Conservation (phyloP, 2,329 filamentous ascomycete genomes). For the Penicillium glabrum region DNA sequence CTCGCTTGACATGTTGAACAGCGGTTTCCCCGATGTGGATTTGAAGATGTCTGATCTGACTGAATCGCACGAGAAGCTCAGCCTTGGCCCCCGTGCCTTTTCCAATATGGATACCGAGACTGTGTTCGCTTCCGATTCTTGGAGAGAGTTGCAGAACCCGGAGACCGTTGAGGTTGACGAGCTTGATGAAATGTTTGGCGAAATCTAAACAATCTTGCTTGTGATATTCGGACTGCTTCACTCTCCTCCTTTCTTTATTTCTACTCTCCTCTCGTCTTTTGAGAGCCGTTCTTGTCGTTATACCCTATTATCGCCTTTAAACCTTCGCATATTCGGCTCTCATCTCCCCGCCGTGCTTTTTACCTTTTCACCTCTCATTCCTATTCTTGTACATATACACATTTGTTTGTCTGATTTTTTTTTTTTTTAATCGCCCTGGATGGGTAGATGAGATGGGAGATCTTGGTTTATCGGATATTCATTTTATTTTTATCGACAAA, state of each 20-base stretch:
- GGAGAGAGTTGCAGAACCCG: conserved; percentile 67
- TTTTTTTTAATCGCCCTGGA: conserved; percentile 21
- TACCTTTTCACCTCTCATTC: conserved; percentile 12
- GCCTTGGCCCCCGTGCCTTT: conserved; percentile 26
- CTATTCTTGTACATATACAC: conserved; percentile 26
- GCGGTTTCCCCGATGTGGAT: conserved; percentile 35
- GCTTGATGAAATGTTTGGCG: conserved; percentile 81
- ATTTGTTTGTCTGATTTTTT: conserved; percentile 8
- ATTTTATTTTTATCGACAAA: neutral
- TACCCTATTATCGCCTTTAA: conserved; percentile 11
- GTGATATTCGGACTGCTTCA: neutral
- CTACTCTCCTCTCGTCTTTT: conserved; percentile 18
- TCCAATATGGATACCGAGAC: conserved; percentile 36
- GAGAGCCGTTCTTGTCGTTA: conserved; percentile 14
- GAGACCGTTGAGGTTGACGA: conserved; percentile 92
- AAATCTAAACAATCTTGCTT: conserved; percentile 54
- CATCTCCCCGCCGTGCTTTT: conserved; percentile 10
- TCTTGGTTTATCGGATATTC: conserved; percentile 11
- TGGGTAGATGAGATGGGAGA: conserved; percentile 20
- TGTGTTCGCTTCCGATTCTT: conserved; percentile 52
- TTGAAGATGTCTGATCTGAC: conserved; percentile 37
- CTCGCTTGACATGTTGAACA: conserved; percentile 42
- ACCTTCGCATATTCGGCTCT: conserved; percentile 9
- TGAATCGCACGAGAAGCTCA: conserved; percentile 48
- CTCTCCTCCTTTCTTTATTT: neutral